Evolutionary conservation across 257 asterid species (phyloP), one percentile per base, ranked within the genome.

Genomic region (Avicennia marina): DNA sequence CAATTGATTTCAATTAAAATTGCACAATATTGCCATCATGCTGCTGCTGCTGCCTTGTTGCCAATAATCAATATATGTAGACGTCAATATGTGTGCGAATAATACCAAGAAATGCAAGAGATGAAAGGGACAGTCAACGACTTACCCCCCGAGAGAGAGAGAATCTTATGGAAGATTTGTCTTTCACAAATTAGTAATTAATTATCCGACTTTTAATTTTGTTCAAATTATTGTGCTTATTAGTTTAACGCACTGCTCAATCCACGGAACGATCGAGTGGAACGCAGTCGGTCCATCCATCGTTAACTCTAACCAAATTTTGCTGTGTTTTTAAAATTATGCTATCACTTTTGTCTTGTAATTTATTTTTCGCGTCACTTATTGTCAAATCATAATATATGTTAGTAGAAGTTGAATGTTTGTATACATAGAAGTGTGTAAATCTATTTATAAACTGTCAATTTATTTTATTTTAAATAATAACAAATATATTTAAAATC

Each of bases 161-260:
- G 27, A 11, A 34, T 2, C 32, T 27, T 45, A 0, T 26, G 18
- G 21, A 32, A 18, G 45, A 11, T 43, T 58, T 29, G 15, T 15
- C 26, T 26, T 32, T 48, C 48, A 34, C 27, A 33, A 58, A 45
- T 16, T 38, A 61, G 15, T 48, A n/a, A n/a, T 34, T 17, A 32
- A 26, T 17, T 15, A 50, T 26, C 18, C 13, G 13, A n/a, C 12
- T 50, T 27, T 19, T 1, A 59, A 18, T 13, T 24, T 39, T 62
- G 24, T 62, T 22, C 27, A 38, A 26, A 13, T 4, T 6, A 27
- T 32, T 26, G 45, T 54, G 24, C 51, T 55, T 49, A 63, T 62
- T 47, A 32, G 73, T 62, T 67, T 51, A 41, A 60, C 25, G 44
- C 56, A 29, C 11, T 49, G 57, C 70, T 69, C 69, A 56, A 69